Conservation (phyloP, 163 green algal genomes). For the Picocystis sp. region DNA sequence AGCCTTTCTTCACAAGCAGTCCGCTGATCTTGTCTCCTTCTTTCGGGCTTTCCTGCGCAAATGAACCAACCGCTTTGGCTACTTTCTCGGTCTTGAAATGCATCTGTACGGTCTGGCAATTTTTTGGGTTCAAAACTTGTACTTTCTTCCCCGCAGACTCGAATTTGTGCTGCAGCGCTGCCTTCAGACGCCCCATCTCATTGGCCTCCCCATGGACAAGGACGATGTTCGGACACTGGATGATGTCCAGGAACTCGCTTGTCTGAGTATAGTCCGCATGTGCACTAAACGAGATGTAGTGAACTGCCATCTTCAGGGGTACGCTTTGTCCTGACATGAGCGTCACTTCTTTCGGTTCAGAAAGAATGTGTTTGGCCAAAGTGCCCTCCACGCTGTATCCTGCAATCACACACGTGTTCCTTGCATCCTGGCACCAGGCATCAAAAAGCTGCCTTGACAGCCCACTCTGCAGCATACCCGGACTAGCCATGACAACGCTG, state of each 20-base stretch:
- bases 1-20: slow-evolving; percentile 29
- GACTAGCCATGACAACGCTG: slow-evolving; percentile 89
- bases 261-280: slow-evolving; percentile 96
- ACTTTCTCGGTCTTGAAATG: slow-evolving; percentile 27
- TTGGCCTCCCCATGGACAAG: slow-evolving; percentile 89
- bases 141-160: slow-evolving; percentile 2
- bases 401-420: slow-evolving; percentile 8
- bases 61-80: slow-evolving; percentile 20
- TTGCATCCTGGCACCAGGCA: slow-evolving; percentile 69
- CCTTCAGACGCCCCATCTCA: slow-evolving; percentile 59
- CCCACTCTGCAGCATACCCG: slow-evolving; percentile 68
- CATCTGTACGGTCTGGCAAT: slow-evolving; percentile 49
- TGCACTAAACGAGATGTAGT: slow-evolving; percentile 91
- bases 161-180: slow-evolving; percentile 52
- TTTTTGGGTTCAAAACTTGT: slow-evolving; percentile 63
- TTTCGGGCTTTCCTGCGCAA: slow-evolving; percentile 13
- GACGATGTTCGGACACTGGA: slow-evolving; percentile 77
- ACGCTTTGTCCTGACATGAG: slow-evolving; percentile 31
- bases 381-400: slow-evolving; percentile 56
- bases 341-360: slow-evolving; percentile 52
- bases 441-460: slow-evolving; percentile 78
- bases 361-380: slow-evolving; percentile 80
- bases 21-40: slow-evolving; percentile 17
- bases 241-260: slow-evolving; percentile 67
- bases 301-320: slow-evolving; percentile 59